Percentiles rank a stretch among this genome's conserved stretches.
Evolutionary conservation across 2,329 filamentous ascomycete genomes (phyloP).

Genomic region (Sclerotinia glacialis): DNA sequence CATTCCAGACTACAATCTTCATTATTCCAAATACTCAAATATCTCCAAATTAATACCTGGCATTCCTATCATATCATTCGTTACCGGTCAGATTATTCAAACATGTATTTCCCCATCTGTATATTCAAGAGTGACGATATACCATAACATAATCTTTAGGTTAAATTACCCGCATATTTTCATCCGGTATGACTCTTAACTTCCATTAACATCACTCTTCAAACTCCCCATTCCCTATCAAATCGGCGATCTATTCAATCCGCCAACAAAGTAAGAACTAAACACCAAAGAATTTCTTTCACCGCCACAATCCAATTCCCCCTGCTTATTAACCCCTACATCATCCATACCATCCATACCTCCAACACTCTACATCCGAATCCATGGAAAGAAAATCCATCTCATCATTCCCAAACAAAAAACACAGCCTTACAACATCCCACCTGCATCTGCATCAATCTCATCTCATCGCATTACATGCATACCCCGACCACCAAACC

Average conservation of each 20-base stretch:
- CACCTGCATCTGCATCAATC: not conserved
- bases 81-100: not conserved
- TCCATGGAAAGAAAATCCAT: not conserved
- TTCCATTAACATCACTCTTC: no score
- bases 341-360: not conserved
- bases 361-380: not conserved
- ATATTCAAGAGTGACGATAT: not conserved
- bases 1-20: not conserved
- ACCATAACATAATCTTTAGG: not conserved
- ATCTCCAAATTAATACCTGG: no score
- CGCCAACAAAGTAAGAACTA: not conserved
- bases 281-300: not conserved
- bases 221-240: not conserved
- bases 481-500: not conserved
- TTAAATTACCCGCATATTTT: not conserved
- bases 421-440: conserved; percentile 6
- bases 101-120: not conserved
- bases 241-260: not conserved
- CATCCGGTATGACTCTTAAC: conserved; percentile 9
- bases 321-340: conserved; percentile 2
- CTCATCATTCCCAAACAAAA: not conserved
- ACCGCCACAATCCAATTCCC: conserved; percentile 4
- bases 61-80: no score
- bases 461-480: not conserved
- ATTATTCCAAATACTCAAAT: not conserved